Base-by-base conservation (phyloP, 441 rosid species). In the Bruguiera hainesii region DNA sequence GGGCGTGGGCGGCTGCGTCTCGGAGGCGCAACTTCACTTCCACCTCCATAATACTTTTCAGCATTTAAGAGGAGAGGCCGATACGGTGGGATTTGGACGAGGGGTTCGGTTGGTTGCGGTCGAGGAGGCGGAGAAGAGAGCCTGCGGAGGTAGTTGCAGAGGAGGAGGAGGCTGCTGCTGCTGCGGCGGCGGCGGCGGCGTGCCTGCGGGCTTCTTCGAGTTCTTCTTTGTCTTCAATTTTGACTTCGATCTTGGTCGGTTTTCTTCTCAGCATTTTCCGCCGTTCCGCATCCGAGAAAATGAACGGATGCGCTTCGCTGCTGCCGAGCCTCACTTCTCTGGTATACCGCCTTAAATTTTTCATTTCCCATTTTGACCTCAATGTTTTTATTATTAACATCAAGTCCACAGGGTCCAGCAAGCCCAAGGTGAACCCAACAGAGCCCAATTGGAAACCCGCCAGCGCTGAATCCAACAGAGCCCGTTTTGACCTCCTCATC, bases 211-310 rank as follows among this genome's bases (percentile, higher is more conserved):
- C 75, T 73, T 87, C 89, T 65, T 91, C 87, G 67, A 94, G 85
- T 66, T 93, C 98, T 58, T 88, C 89, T 59, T 82, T 91, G 83
- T 94, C 98, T 80, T 88, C 91, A 80, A 89, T 81, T 70, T 79
- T 74, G 73, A 91, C 87, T 74, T 94, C 89, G 83, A 94, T 84
- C 77, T 87, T 87, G 77, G 81, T 85, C 6, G 94, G 87, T 68
- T 87, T 87, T 80, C 97, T 86, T 68, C 97, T 80, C 76, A 87
- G 88, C 97, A 94, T 93, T 60, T 85, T 79, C 29, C 55, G 15
- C 48, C 7, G 58, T 25, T 61, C 52, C 67, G 58, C 62, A 20
- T 49, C 4, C 21, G 31, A 28, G 62, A 7, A 5, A 21, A 3
- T 23, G 26, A 3, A 16, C 20, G 19, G 18, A 42, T 13, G 0